A percentile compares a stretch with the other conserved stretches of the same genome.
Conservation (phyloP, 2,329 filamentous ascomycete genomes). For the Alternaria burnsii region DNA sequence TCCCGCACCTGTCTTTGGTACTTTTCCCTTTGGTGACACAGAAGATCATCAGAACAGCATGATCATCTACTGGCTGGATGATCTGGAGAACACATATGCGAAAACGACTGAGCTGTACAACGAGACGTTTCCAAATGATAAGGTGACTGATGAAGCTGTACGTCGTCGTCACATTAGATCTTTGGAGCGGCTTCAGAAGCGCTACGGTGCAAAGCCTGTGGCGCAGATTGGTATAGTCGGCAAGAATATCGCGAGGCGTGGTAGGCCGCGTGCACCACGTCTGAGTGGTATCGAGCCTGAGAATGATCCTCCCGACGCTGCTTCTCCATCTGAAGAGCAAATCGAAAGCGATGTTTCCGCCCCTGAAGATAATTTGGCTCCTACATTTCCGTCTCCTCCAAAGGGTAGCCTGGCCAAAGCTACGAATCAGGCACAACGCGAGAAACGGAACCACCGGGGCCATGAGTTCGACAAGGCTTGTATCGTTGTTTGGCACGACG, state of each 20-base stretch:
- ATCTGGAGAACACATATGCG: slow-evolving; percentile 18
- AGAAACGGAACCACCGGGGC: slow-evolving; percentile 1
- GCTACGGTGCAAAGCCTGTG: slow-evolving; percentile 18
- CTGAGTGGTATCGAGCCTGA: slow-evolving; percentile 3
- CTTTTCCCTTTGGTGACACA: slow-evolving; percentile 18
- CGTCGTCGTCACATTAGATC: slow-evolving; percentile 20
- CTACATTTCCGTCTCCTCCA: not conserved
- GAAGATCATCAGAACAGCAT: slow-evolving; percentile 21
- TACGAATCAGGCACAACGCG: not conserved
- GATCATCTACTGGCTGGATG: slow-evolving; percentile 26
- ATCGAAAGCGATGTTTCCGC: not conserved
- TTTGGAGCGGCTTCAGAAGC: slow-evolving; percentile 14
- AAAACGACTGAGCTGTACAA: slow-evolving; percentile 14
- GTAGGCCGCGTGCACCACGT: slow-evolving; percentile 10
- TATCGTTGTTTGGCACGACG: slow-evolving; percentile 28
- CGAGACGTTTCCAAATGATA: slow-evolving; percentile 15
- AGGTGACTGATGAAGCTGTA: slow-evolving; percentile 19
- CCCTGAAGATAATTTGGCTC: not conserved
- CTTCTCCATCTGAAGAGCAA: not conserved
- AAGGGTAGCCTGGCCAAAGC: not conserved
- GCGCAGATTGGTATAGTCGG: slow-evolving; percentile 11
- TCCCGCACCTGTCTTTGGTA: slow-evolving; percentile 11
- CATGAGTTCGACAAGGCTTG: slow-evolving; percentile 20
- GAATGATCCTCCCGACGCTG: not conserved
- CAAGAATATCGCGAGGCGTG: slow-evolving; percentile 15